Percentiles rank a stretch among this genome's conserved stretches.
These are phyloP conservation scores for Rhodofomes roseus DNA, from an alignment of 1,284 basidiomycete genomes.

Conservation along the genomic window DNA sequence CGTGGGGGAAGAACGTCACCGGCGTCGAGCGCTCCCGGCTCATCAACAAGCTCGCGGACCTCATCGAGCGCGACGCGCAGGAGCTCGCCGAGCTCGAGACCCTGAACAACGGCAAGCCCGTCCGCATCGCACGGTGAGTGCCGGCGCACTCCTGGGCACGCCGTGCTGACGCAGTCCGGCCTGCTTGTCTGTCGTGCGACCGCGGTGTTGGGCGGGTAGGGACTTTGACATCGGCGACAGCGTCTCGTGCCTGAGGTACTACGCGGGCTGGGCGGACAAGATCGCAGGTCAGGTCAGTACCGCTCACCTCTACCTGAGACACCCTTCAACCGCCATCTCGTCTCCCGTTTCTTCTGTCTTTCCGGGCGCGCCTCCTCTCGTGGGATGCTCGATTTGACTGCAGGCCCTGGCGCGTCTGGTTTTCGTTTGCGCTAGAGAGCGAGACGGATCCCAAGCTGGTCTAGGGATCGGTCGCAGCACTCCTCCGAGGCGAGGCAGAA, in stretches of 20 bases:
- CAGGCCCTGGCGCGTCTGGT: too few species aligned
- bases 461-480: background rate
- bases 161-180: too few species aligned
- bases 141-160: background rate
- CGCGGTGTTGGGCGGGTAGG: constrained; percentile 39
- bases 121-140: constrained; percentile 63
- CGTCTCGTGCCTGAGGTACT: constrained; percentile 79
- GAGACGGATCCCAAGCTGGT: background rate
- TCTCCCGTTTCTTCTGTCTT: background rate
- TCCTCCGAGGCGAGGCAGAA: background rate
- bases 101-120: constrained; percentile 84
- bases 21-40: constrained; percentile 79
- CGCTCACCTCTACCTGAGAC: background rate
- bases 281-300: constrained; percentile 41
- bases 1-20: constrained; percentile 88
- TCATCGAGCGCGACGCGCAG: constrained; percentile 84
- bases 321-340: background rate
- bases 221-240: constrained; percentile 85
- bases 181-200: too few species aligned
- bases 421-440: too few species aligned
- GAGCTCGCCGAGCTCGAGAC: constrained; percentile 76
- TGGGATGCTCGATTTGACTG: too few species aligned
- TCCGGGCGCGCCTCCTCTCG: too few species aligned
- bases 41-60: constrained; percentile 84
- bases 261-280: constrained; percentile 68